Evolutionary conservation across 202 grass and related monocot species (phyloP).

Genomic region (Zizania palustris): DNA sequence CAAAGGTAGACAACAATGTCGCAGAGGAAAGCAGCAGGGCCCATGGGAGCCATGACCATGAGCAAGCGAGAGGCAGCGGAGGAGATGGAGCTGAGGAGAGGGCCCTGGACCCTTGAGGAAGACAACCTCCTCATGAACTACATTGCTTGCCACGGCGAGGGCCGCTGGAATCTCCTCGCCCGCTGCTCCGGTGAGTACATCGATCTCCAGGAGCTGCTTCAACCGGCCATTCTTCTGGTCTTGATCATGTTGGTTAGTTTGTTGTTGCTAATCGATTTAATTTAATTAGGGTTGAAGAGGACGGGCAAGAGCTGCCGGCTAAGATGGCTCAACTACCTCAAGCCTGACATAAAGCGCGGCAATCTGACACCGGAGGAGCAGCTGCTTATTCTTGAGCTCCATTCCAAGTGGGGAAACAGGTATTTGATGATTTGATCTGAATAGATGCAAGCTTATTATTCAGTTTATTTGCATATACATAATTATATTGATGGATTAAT

Average conservation of each 20-base stretch:
- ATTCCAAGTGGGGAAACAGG: constrained; percentile 98
- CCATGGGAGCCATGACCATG: constrained; percentile 14
- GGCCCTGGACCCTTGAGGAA: constrained; percentile 93
- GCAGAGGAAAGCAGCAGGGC: constrained; percentile 51
- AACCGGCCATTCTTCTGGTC: neutral
- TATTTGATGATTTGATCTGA: too few species aligned
- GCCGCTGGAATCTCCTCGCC: constrained; percentile 96
- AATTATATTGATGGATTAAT: too few species aligned
- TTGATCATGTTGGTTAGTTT: neutral
- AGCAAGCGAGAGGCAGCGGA: constrained; percentile 45
- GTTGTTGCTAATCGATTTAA: neutral
- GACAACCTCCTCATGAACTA: constrained; percentile 94
- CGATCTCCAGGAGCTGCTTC: neutral
- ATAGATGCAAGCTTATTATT: too few species aligned
- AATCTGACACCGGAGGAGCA: constrained; percentile 94
- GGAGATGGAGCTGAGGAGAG: constrained; percentile 74
- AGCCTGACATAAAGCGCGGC: constrained; percentile 92
- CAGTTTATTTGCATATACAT: too few species aligned
- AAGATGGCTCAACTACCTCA: constrained; percentile 94
- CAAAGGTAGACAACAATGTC: constrained; percentile 58
- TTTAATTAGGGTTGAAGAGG: constrained; percentile 76
- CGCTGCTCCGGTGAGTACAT: constrained; percentile 70
- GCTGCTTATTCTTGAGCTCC: constrained; percentile 92
- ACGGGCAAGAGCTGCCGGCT: constrained; percentile 95
- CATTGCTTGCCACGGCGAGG: constrained; percentile 94